Base-by-base conservation (phyloP, 169 alveolate species). In the Eimeria necatrix region DNA sequence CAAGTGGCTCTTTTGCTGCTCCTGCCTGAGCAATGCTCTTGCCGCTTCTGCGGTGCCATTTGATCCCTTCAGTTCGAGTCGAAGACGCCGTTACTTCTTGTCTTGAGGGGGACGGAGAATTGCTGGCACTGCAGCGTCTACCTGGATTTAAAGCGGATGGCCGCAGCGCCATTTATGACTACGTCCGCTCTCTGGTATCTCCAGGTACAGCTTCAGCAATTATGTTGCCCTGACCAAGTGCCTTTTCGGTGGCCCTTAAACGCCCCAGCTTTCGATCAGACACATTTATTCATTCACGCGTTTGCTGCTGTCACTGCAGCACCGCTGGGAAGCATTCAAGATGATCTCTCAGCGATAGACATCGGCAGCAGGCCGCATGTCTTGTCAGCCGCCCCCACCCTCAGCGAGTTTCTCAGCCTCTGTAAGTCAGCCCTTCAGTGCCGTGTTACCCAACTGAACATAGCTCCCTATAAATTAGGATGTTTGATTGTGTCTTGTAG, bases 21-120 rank as follows among this genome's bases (percentile, higher is more conserved):
- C 4, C 68, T 18, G 20, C 68, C 2, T 56, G 68, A 56, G 68
- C 20, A 56, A 32, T 32, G 41, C 41, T 32, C 41, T 32, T 32
- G 41, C 41, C 41, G 41, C 41, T 32, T 32, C 41, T 32, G 41
- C 2, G 41, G 2, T 32, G 41, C 2, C 41, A 32, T 32, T 32
- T 32, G 41, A 32, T 32, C 41, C 41, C 41, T 32, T 7, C 73
- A 85, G 93, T 85, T 26, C 93, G 81, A 59, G 61, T 61, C 52
- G 93, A 85, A 22, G 93, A 85, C 61, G 93, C 81, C 2, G 68
- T 85, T 41, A 61, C 80, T 22, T 59, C 93, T 5, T 85, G 93
- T 60, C 32, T 61, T 4, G 83, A 85, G 22, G 93, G 93, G 7
- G 93, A 85, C 49, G 93, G 93, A 41, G 93, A 85, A 61, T 26